Base-by-base conservation (phyloP, 345 rosid species). In the Brassica cretica region DNA sequence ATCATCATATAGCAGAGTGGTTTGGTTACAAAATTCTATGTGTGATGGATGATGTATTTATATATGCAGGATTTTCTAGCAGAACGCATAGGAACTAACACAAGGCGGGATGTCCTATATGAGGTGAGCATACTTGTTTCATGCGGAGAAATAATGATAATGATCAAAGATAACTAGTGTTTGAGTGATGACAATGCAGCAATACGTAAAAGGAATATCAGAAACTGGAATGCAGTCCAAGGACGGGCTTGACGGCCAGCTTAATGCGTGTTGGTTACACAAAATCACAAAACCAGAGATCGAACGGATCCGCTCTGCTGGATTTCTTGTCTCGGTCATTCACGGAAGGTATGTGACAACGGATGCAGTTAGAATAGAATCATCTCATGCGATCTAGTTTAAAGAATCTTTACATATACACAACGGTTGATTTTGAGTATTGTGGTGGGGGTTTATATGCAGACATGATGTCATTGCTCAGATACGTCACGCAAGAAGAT, bases 401-500 rank as follows among this genome's bases (percentile, higher is more conserved):
- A 35, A n/a, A 71, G 2, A 58, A 73, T 5, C 24, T 5, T 55
- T 55, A 8, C 11, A 2, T 18, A 1, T 55, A 18, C 27, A 8
- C 61, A 56, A 18, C 2, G 24, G 61, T 56, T 55, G 10, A 16
- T 55, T 15, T 16, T 16, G 25, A 16, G 10, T 15, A 15, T 2
- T 53, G 18, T 49, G 55, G 70, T 19, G 60, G 21, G 60, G 78
- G 21, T 15, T 58, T 69, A 71, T 84, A 51, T 63, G 74, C 66
- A 95, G 99, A 85, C 84, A 87, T 72, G 99, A 95, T 78, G 84
- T 95, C 74, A 93, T 95, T 82, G 99, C 99, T 44, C 99, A 89
- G 78, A 84, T 95, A 73, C 85, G 76, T 82, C 68, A 95, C 73
- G 99, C 97, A 64, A 91, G 84, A 84, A 89, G 86, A 76, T 89